Base-by-base conservation (phyloP, 1,139 yeast genomes). In the Saccharomycopsis phalli region DNA sequence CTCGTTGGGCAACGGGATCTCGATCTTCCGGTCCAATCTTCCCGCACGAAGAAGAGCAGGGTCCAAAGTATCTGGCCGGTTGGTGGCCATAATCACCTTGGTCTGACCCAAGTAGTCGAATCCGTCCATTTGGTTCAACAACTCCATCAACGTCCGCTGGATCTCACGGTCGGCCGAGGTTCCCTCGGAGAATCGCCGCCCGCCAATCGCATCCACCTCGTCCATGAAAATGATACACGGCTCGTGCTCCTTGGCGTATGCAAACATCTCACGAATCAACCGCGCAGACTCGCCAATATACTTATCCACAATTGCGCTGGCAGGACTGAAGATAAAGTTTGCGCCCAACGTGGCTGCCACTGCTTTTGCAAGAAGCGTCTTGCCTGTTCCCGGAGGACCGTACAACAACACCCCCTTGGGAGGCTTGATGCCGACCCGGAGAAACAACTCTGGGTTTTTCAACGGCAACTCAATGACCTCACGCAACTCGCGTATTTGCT, bases 321-420 rank as follows among this genome's bases (percentile, higher is more conserved):
- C 97, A 10, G 98, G 98, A 10, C 95, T 84, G 56, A 91, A 91
- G 49, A 93, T 91, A 64, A 93, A 93, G 62, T 93, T 93, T 37
- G 97, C 96, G 38, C 97, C 98, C 54, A 93, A 86, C 4, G 97
- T 91, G 36, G 98, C 97, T 4, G 99, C 98, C 34, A 88, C 97
- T 0, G 98, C 98, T 58, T 91, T 88, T 10, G 98, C 98, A 53
- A 91, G 70, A 48, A 91, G 67, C 0, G 98, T 91, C 60, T 91
- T 91, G 59, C 98, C 98, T 1, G 98, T 91, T 54, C 98, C 98
- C 21, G 98, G 98, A n/a, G 98, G 98, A 2, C 98, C 99, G 56
- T 93, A 93, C 45, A 93, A 69, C 50, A 93, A 68, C 13, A 93
- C 98, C 58, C 98, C 99, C 63, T 91, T 93, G 43, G 99, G 98